phyloP scores from a whole-genome alignment of 306 rosid species.

The Fragaria nilgerrensis region DNA sequence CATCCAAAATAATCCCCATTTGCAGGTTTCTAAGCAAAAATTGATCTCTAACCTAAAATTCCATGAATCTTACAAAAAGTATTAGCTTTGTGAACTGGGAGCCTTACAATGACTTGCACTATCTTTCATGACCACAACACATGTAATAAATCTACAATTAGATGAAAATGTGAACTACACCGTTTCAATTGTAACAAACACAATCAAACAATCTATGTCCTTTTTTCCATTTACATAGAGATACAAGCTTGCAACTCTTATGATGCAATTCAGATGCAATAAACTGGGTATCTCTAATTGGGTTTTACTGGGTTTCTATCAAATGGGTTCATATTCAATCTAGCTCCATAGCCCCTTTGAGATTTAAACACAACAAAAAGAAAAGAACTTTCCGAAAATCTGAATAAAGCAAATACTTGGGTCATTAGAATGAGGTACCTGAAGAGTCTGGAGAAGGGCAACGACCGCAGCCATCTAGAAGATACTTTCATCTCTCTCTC shows the following conservation, averaged over 20 bases:
- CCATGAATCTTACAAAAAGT: not conserved
- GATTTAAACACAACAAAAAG: not conserved
- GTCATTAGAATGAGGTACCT: slow-evolving; percentile 33
- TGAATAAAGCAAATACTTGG: not conserved
- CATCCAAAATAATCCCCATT: not conserved
- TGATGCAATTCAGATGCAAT: not conserved
- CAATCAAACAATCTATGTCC: too few species aligned
- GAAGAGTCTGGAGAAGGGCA: slow-evolving; percentile 65
- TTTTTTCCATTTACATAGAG: not conserved
- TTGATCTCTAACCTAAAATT: not conserved
- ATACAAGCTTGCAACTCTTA: not conserved
- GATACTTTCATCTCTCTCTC: slow-evolving; percentile 33
- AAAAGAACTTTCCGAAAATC: not conserved
- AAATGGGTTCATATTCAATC: not conserved
- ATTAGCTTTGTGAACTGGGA: not conserved
- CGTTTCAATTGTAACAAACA: not conserved
- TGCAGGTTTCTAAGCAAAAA: not conserved
- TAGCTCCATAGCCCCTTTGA: not conserved
- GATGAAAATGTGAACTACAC: not conserved
- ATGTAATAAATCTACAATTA: not conserved
- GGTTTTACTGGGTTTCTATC: not conserved
- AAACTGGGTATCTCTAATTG: not conserved
- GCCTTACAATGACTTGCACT: not conserved
- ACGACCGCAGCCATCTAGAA: slow-evolving; percentile 41
- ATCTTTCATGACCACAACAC: not conserved